Evolutionary conservation across 148 eudicot genomes (phyloP).

Genomic region (Chenopodium album): DNA sequence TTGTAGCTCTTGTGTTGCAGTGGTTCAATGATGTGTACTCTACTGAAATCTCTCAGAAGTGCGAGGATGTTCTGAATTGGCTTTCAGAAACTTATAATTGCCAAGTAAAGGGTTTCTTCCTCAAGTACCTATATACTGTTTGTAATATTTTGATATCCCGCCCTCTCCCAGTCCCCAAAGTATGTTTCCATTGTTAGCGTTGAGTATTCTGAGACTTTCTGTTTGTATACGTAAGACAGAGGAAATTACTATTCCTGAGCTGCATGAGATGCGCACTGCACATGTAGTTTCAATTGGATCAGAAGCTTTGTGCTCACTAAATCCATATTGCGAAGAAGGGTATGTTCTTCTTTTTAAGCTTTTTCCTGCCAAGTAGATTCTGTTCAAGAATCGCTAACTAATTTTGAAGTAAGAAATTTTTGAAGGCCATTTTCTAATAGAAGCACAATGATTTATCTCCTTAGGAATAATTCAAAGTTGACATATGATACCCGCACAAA

Average conservation of each 20-base stretch:
- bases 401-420: not conserved
- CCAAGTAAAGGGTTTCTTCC: constrained; percentile 46
- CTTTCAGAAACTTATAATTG: constrained; percentile 66
- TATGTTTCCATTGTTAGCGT: not conserved
- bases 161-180: not conserved
- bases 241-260: constrained; percentile 85
- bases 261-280: constrained; percentile 80
- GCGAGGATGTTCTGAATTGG: constrained; percentile 65
- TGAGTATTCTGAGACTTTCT: not conserved
- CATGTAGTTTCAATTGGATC: constrained; percentile 95
- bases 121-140: not conserved
- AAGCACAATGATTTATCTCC: constrained; percentile 6
- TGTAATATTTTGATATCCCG: not conserved
- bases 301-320: constrained; percentile 55
- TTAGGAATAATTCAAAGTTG: constrained; percentile 55
- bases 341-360: constrained; percentile 17
- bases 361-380: not conserved
- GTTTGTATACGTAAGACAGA: constrained; percentile 42
- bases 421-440: not conserved
- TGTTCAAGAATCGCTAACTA: not conserved
- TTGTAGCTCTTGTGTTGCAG: constrained; percentile 43
- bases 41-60: constrained; percentile 76
- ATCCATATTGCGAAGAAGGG: constrained; percentile 85
- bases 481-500: constrained; percentile 79
- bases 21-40: constrained; percentile 98